A percentile compares a stretch with the other conserved stretches of the same genome.
Evolutionary conservation across 768 basidiomycete genomes (phyloP).

Genomic region (Lactarius hatsudake): DNA sequence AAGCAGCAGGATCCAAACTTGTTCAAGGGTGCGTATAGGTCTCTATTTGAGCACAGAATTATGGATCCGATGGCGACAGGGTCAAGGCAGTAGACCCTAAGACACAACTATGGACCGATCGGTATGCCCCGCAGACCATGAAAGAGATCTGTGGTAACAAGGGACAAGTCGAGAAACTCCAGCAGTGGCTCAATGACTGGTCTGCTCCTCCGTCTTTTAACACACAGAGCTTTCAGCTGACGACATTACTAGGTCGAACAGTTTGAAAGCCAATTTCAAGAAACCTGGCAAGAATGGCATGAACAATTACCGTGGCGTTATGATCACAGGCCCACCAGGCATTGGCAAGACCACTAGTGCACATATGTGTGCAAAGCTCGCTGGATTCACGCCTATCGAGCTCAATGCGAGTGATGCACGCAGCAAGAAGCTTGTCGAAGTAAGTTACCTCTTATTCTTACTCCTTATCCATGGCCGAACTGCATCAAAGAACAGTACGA

Average conservation of each 20-base stretch:
- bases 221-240: background rate
- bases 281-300: slow-evolving; percentile 91
- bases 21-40: slow-evolving; percentile 29
- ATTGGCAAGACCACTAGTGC: slow-evolving; percentile 98
- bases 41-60: background rate
- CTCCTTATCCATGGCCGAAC: background rate
- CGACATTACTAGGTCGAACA: slow-evolving; percentile 56
- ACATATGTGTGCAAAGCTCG: slow-evolving; percentile 87
- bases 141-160: slow-evolving; percentile 98
- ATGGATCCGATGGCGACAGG: slow-evolving; percentile 24
- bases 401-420: slow-evolving; percentile 94
- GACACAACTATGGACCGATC: slow-evolving; percentile 88
- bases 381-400: slow-evolving; percentile 90
- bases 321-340: slow-evolving; percentile 93
- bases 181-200: slow-evolving; percentile 88
- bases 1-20: slow-evolving; percentile 19
- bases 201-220: background rate
- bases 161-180: slow-evolving; percentile 82
- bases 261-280: slow-evolving; percentile 76
- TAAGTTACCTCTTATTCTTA: slow-evolving; percentile 33
- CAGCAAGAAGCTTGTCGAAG: slow-evolving; percentile 97
- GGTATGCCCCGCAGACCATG: slow-evolving; percentile 84
- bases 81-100: slow-evolving; percentile 42
- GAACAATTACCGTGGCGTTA: slow-evolving; percentile 79
- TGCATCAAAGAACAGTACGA: slow-evolving; percentile 69